Evolutionary conservation across 1,284 basidiomycete species (phyloP), one percentile per base, ranked within the genome.

Genomic region (Boletus semigastroideus): DNA sequence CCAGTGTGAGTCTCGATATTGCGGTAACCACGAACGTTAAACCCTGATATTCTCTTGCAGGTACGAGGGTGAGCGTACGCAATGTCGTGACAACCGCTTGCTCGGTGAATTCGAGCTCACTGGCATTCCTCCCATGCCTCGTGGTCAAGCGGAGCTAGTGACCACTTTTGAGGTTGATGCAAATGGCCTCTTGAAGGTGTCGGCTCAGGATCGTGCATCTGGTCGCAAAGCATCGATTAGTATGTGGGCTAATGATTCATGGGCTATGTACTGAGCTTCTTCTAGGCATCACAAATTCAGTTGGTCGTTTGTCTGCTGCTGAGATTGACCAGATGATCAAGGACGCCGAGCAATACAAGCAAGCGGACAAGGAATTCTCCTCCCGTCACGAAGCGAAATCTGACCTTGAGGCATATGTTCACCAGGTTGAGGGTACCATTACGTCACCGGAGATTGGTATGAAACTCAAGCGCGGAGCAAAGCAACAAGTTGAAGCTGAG

Each of bases 311-410:
- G 62, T 96, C 94, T 41, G 84, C 87, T 45, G 90, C 86, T 60
- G 94, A 98, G 82, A 98, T 97, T 61, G 92, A 94, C 66, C 91
- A 95, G 76, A 98, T 98, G 95, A 94, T 97, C 81, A 93, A 94
- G 79, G 93, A 97, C 69, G 94, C 94, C 54, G 94, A 97, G 74
- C 88, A 92, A 72, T 97, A 86, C 86, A 94, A 94, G 82, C 85
- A 87, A 71, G 92, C 92, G 51, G 95, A 98, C 86, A 94, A 92
- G 78, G 94, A 97, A 72, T 96, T 94, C 82, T 90, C 92, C 62
- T 88, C 94, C 55, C 90, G 90, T 62, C 94, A 97, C 72, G 94
- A 98, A 75, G 93, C 95, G 63, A 96, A 95, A 77, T 90, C 92
- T 52, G 94, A 96, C 73, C 86, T 98, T 57, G 95, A 98, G 79